Base-by-base conservation (phyloP, 257 asterid genomes). In the Petunia secreta region DNA sequence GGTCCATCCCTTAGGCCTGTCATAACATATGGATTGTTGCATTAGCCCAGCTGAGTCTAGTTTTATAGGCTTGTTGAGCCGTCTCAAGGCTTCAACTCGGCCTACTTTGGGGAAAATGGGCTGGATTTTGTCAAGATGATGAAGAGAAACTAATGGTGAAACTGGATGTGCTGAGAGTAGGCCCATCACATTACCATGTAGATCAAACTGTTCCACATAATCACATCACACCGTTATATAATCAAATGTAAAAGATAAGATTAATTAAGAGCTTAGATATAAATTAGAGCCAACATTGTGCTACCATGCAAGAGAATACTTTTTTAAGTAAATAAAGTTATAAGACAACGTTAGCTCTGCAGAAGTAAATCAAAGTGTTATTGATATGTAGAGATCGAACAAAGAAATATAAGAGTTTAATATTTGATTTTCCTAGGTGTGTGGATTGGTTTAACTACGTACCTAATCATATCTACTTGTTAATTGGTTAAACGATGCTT, bases 1-100 rank as follows among this genome's bases (percentile, higher is more conserved):
- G 6, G 91, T 85, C 91, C 92, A 89, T 55, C 54, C 71, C 1
- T 77, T 79, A 36, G n/a, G 63, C 50, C 63, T 78, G 71, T 87
- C 87, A 53, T 87, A 89, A 59, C 92, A 89, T n/a, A 87, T 87
- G 5, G 92, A 89, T 40, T 87, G 92, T 46, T 89, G 92, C 83
- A 69, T 78, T 14, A 89, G 81, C n/a, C 81, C 88, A 1, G 91
- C 91, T 13, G 91, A 84, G 62, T 87, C 91, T 1, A 85, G 85
- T 38, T 67, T 43, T 63, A 84, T 82, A 14, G 91, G 79, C 52
- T 15, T 41, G 4, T 69, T 77, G 4, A 89, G 87, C 1, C 65
- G 82, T 40, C 60, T 14, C 4, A 89, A 62, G 7, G 91, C 85
- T 46, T 87, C 48, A 54, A 79, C 38, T 40, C 75, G 85, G 85